phyloP scores from a whole-genome alignment of 129 eudicot genomes.

The Logfia minima region DNA sequence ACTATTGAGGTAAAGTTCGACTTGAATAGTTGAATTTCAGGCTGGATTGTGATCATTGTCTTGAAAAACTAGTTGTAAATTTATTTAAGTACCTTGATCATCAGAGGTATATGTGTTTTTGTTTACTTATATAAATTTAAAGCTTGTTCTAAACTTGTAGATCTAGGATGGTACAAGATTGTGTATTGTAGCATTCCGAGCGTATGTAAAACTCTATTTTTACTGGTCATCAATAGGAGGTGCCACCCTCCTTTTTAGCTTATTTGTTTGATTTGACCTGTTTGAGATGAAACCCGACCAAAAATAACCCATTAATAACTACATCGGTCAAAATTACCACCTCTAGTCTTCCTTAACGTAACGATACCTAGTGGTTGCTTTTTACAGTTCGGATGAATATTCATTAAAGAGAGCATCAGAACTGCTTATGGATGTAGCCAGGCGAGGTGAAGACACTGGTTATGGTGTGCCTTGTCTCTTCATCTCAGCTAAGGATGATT shows the following conservation, averaged over 20 bases:
- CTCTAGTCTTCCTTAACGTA: background rate
- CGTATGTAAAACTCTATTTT: too few species aligned
- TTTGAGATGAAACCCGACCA: background rate
- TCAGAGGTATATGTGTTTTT: too few species aligned
- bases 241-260: background rate
- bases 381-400: constrained; percentile 76
- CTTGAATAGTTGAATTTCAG: too few species aligned
- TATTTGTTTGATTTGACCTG: background rate
- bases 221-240: background rate
- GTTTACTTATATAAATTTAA: too few species aligned
- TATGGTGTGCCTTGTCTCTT: constrained; percentile 83
- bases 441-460: constrained; percentile 91
- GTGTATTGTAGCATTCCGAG: too few species aligned
- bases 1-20: too few species aligned
- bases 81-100: too few species aligned
- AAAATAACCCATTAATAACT: background rate
- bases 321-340: background rate
- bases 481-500: constrained; percentile 84
- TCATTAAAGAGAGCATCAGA: constrained; percentile 85
- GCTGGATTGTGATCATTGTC: too few species aligned
- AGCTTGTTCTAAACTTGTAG: too few species aligned
- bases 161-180: too few species aligned
- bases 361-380: background rate
- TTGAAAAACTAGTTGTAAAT: too few species aligned
- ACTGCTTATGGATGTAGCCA: constrained; percentile 74